Percentiles rank a stretch among this genome's conserved stretches.
Conservation (phyloP, 1,284 basidiomycete species). For the Naganishia albida region DNA sequence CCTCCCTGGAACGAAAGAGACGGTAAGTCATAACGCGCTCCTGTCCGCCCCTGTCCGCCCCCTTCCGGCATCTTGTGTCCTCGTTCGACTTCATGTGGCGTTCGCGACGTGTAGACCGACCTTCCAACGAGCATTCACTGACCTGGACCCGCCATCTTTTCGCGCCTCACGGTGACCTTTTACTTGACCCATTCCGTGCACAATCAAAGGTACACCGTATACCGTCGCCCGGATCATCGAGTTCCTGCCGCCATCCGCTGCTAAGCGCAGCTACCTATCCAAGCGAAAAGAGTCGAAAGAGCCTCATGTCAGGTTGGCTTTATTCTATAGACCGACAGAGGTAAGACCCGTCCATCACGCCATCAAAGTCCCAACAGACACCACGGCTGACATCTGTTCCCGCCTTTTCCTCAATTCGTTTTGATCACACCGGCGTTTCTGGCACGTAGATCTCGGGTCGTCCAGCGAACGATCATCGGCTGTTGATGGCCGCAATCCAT, state of each 20-base stretch:
- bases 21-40: constrained; percentile 58
- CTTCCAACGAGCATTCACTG: neutral
- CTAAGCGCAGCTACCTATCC: constrained; percentile 43
- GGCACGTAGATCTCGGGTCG: constrained; percentile 48
- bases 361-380: neutral
- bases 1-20: constrained; percentile 86
- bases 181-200: neutral
- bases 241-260: constrained; percentile 68
- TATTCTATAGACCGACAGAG: constrained; percentile 80
- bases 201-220: constrained; percentile 65
- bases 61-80: neutral
- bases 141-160: neutral
- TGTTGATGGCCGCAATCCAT: constrained; percentile 90
- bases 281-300: constrained; percentile 38
- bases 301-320: constrained; percentile 72
- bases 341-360: constrained; percentile 36
- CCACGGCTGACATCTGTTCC: constrained; percentile 1
- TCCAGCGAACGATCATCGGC: constrained; percentile 73
- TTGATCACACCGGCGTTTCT: neutral
- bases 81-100: neutral
- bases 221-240: constrained; percentile 94
- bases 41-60: constrained; percentile 2
- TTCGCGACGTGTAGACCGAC: neutral
- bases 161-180: neutral
- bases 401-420: neutral